Percentiles rank a stretch among this genome's conserved stretches.
These are phyloP conservation scores for Fulvia fulva DNA, from an alignment of 2,329 filamentous ascomycete species.

Conservation along the genomic window DNA sequence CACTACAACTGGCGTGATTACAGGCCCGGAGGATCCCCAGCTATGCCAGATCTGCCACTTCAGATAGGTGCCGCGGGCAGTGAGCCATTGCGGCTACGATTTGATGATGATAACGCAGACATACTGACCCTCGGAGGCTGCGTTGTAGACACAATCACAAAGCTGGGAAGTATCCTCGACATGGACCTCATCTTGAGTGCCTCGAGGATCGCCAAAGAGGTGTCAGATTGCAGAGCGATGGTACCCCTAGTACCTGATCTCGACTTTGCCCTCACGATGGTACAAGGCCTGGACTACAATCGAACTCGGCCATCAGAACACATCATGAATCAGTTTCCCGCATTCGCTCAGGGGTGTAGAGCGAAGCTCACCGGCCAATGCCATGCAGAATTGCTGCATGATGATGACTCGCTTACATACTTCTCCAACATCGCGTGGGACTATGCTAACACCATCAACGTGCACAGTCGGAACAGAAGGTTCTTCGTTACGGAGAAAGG, in stretches of 20 bases:
- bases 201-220: not conserved
- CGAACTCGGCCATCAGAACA: not conserved
- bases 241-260: not conserved
- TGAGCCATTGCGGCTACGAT: not conserved
- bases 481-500: not conserved
- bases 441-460: not conserved
- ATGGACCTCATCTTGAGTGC: not conserved
- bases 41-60: not conserved
- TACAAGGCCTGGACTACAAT: not conserved
- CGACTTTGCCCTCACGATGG: not conserved
- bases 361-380: not conserved
- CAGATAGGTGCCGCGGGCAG: not conserved
- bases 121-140: not conserved
- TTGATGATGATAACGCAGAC: not conserved
- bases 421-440: not conserved
- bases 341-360: not conserved
- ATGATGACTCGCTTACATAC: not conserved
- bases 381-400: not conserved
- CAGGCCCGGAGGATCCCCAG: not conserved
- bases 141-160: not conserved
- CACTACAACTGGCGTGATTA: constrained; percentile 4
- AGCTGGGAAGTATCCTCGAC: not conserved
- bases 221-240: not conserved
- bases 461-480: not conserved
- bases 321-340: not conserved